phyloP scores from a whole-genome alignment of 208 protist genomes.

The Angomonas desouzai region DNA sequence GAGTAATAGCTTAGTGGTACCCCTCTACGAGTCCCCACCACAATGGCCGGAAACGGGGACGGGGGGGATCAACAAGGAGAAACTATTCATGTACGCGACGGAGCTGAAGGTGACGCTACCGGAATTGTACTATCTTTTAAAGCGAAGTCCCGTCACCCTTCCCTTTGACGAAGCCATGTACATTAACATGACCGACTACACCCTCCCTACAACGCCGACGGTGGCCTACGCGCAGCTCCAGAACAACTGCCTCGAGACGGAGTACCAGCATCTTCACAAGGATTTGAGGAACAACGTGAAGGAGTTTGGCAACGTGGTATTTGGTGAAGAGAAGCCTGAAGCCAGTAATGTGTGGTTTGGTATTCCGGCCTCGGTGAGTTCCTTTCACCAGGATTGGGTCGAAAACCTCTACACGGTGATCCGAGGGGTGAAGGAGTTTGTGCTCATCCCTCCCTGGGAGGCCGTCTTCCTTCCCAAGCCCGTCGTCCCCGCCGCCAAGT shows the following conservation, averaged over 20 bases:
- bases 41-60: background rate
- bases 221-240: conserved; percentile 88
- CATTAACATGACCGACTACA: conserved; percentile 61
- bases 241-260: conserved; percentile 85
- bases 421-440: conserved; percentile 86
- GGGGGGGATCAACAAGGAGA: conserved; percentile 19
- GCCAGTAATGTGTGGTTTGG: conserved; percentile 91
- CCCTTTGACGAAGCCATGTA: conserved; percentile 25
- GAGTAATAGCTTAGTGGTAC: background rate
- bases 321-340: conserved; percentile 59
- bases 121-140: conserved; percentile 70
- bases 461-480: conserved; percentile 78
- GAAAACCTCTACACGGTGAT: conserved; percentile 92
- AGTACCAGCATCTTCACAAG: conserved; percentile 66
- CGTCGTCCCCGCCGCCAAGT: conserved; percentile 60
- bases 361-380: conserved; percentile 70
- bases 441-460: conserved; percentile 88
- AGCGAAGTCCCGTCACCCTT: conserved; percentile 31
- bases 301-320: conserved; percentile 41
- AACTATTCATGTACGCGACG: conserved; percentile 79
- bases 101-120: conserved; percentile 72
- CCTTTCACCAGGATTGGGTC: conserved; percentile 90
- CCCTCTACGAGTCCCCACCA: background rate
- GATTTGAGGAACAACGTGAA: conserved; percentile 51
- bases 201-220: conserved; percentile 12